phyloP scores from a whole-genome alignment of 129 eudicot species.

The Erigeron canadensis region DNA sequence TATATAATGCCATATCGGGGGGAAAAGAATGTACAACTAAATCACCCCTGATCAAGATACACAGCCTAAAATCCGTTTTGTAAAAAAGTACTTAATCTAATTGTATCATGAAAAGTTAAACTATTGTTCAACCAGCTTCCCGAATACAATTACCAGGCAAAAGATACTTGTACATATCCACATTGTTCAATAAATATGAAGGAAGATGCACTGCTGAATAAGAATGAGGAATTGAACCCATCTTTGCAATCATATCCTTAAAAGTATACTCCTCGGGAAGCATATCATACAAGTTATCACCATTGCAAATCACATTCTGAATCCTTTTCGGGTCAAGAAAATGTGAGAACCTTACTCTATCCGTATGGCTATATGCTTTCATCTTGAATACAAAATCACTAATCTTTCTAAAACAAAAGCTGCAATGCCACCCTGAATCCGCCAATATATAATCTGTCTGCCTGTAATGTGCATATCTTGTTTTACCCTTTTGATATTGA shows the following conservation, averaged over 20 bases:
- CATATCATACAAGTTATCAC: conserved; percentile 71
- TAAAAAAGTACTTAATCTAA: conserved; percentile 20
- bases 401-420: conserved; percentile 62
- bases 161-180: conserved; percentile 56
- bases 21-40: conserved; percentile 37
- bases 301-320: conserved; percentile 60
- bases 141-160: conserved; percentile 74
- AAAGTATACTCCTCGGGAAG: conserved; percentile 79
- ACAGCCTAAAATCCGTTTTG: conserved; percentile 21
- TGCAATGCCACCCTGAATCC: conserved; percentile 85
- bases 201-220: conserved; percentile 74
- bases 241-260: conserved; percentile 58
- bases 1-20: conserved; percentile 9
- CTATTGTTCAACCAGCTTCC: conserved; percentile 38
- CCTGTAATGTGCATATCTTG: conserved; percentile 64
- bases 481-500: conserved; percentile 52
- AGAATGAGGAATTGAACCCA: conserved; percentile 76
- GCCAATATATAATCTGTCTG: conserved; percentile 55
- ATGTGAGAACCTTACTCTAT: conserved; percentile 64
- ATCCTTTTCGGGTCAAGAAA: conserved; percentile 61
- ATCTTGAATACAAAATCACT: conserved; percentile 72
- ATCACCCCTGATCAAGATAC: conserved; percentile 21
- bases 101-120: conserved; percentile 19
- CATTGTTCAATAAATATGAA: conserved; percentile 44
- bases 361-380: conserved; percentile 80